Conservation (phyloP, 371 early-diverging fungal species). For the Amoeboaphelidium protococcarum region DNA sequence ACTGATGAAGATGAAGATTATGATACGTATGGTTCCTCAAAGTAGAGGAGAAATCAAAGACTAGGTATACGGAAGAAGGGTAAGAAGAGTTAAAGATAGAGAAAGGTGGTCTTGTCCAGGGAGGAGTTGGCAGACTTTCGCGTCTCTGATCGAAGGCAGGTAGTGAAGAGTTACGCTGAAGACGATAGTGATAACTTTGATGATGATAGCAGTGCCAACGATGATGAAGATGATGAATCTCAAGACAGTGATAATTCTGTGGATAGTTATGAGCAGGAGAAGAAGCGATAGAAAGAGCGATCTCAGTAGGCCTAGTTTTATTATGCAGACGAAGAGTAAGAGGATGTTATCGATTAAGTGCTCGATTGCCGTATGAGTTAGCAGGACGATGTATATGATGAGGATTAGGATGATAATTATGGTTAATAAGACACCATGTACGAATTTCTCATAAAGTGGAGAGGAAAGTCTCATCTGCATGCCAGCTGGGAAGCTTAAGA, state of each 20-base stretch:
- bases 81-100: not conserved
- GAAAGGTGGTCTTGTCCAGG: not conserved
- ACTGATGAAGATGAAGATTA: conserved; percentile 11
- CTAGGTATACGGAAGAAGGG: conserved; percentile 15
- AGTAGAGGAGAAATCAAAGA: conserved; percentile 12
- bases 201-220: conserved; percentile 5
- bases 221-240: conserved; percentile 10
- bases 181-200: not conserved
- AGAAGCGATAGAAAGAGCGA: conserved; percentile 15
- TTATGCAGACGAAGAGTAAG: conserved; percentile 17
- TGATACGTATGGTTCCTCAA: conserved; percentile 4
- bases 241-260: conserved; percentile 5
- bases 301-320: conserved; percentile 2
- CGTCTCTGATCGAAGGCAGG: not conserved
- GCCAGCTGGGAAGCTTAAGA: conserved; percentile 62
- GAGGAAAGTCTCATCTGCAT: conserved; percentile 60
- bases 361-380: conserved; percentile 9
- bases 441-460: conserved; percentile 80
- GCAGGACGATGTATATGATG: conserved; percentile 15
- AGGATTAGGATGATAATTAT: not conserved
- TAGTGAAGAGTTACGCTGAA: not conserved
- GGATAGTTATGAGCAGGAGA: conserved; percentile 13
- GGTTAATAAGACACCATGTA: conserved; percentile 3
- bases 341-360: conserved; percentile 11
- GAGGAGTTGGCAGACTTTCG: not conserved